Base-by-base conservation (phyloP, 352 stramenopile genomes). In the Nothophytophthora sp. region DNA sequence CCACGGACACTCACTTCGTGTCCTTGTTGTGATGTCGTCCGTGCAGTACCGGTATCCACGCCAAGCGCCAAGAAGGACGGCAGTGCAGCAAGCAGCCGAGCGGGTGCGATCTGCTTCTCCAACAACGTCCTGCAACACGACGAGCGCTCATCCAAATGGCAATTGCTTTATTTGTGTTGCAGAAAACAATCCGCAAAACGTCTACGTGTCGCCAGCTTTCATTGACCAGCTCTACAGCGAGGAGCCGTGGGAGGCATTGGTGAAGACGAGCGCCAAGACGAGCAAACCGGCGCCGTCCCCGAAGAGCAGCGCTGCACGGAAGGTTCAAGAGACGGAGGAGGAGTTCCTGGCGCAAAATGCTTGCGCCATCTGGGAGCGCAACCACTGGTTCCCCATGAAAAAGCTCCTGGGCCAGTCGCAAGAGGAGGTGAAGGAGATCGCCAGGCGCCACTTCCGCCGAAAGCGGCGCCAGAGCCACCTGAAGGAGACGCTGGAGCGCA, bases 341-440 rank as follows among this genome's bases (percentile, higher is more conserved):
- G 19, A 61, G 15, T 76, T 81, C n/a, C 30, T 81, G 0, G 8
- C 55, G 36, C 41, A 63, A 15, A 65, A 81, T 30, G 60, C 50
- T 8, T 49, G 55, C 10, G 71, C 71, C 35, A 71, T 81, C 32
- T 81, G 71, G 71, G 71, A 81, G 43, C 64, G 71, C 23, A 54
- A 27, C 6, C 67, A 78, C 52, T 81, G 71, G 71, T 72, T 81
- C 39, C 71, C 71, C 0, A 79, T 81, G 63, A 77, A 78, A 37
- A 54, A 65, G 36, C 53, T 76, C 33, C 67, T 68, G 30, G 70
- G 67, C 16, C 66, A 63, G 29, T 70, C 50, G 0, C 45, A 56
- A 9, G 30, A 40, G 8, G 67, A 79, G 42, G 28, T 43, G 38
- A 70, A 63, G 35, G 34, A 55, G 36, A 57, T 79, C n/a, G 51